These are phyloP conservation scores for Clausena lansium DNA, from an alignment of 345 rosid species.

Conservation along the genomic window DNA sequence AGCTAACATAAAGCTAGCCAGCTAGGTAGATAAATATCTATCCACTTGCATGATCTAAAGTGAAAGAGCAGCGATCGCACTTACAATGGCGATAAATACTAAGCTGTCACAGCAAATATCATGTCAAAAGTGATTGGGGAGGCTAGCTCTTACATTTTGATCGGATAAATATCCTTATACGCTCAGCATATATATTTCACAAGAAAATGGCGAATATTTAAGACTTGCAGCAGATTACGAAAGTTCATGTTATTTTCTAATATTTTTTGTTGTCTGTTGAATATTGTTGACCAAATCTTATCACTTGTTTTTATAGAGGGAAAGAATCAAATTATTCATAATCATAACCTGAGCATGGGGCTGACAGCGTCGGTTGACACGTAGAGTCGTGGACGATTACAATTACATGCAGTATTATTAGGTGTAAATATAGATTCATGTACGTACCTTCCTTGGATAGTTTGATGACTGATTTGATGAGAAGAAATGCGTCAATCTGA, in stretches of 20 bases:
- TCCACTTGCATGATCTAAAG: neutral
- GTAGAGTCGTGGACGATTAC: neutral
- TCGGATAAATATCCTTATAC: no score
- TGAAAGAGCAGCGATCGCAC: neutral
- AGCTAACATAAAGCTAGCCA: no score
- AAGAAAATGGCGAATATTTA: no score
- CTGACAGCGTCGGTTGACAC: neutral
- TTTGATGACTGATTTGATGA: neutral
- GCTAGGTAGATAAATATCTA: neutral
- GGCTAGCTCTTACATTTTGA: no score
- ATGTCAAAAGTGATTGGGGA: neutral
- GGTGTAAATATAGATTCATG: no score
- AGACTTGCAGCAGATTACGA: no score
- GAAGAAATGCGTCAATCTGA: neutral
- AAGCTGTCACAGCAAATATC: neutral
- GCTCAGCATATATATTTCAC: no score
- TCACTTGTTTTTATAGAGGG: neutral
- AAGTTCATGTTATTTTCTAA: no score
- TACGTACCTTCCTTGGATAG: neutral
- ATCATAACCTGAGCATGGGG: no score
- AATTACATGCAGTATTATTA: neutral
- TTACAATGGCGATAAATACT: neutral
- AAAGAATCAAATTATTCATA: neutral
- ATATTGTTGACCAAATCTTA: neutral
- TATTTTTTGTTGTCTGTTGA: neutral